Evolutionary conservation across 2,329 filamentous ascomycete species (phyloP).

Genomic region (Conoideocrella luteorostrata): DNA sequence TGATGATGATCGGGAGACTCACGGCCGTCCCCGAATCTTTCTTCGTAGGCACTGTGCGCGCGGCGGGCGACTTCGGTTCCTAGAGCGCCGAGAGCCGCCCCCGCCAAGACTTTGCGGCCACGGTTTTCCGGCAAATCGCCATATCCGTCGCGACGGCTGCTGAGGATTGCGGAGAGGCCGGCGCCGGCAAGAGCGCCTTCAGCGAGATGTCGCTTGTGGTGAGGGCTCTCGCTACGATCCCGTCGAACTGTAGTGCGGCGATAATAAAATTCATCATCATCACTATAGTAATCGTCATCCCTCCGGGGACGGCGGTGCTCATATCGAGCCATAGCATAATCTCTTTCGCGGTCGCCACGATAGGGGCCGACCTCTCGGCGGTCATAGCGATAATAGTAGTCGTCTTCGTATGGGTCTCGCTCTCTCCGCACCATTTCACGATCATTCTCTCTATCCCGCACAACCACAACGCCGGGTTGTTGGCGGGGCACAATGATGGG

Average conservation of each 20-base stretch:
- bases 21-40: constrained; percentile 36
- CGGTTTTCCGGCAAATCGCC: constrained; percentile 45
- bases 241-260: constrained; percentile 40
- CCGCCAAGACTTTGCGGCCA: constrained; percentile 53
- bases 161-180: constrained; percentile 52
- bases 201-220: constrained; percentile 54
- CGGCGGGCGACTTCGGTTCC: constrained; percentile 55
- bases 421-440: constrained; percentile 25
- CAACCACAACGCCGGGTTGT: constrained; percentile 38
- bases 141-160: constrained; percentile 45
- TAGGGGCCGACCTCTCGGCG: constrained; percentile 36
- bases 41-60: constrained; percentile 55
- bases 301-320: constrained; percentile 35
- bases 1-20: constrained; percentile 36
- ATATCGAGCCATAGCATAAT: constrained; percentile 29
- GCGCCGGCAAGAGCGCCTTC: constrained; percentile 61
- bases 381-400: constrained; percentile 47
- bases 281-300: constrained; percentile 37
- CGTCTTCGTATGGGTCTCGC: constrained; percentile 36
- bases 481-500: constrained; percentile 44
- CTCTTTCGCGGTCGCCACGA: constrained; percentile 20
- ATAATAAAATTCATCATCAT: constrained; percentile 43
- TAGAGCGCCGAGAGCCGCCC: constrained; percentile 55
- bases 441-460: constrained; percentile 36
- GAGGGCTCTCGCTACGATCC: constrained; percentile 44